Evolutionary conservation across 805 yeast genomes (phyloP), one percentile per base, ranked within the genome.

Genomic region (Saturnispora halmiae): DNA sequence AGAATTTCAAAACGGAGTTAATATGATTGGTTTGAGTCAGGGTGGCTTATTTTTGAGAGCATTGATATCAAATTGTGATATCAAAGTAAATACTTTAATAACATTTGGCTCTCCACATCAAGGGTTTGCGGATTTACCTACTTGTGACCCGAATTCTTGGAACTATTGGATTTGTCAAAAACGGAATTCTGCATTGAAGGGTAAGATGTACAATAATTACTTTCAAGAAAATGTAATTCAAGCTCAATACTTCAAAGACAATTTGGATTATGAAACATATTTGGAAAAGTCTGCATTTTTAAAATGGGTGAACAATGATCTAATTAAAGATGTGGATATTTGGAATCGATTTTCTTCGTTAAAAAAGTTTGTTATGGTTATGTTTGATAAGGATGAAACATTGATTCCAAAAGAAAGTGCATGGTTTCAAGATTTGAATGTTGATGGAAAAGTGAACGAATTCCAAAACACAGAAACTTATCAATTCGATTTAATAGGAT

Each of bases 71-170:
- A 58, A 71, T 19, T 83, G 90, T 57, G 67, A 62, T 21, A 34
- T 62, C 10, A 57, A 64, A 3, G 64, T 80, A 2, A 57, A 69
- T 38, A 75, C 66, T 24, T 60, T 83, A 36, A 62, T 83, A 11
- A 81, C 94, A 0, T 81, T 79, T 59, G 94, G 94, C 0, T 76
- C 86, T 1, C 94, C 94, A 0, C 94, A 83, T 51, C 70, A 78
- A 59, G 94, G 92, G 1, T 70, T 83, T 4, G 63, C 67, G 46
- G 90, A 83, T 43, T 61, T 82, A 26, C 87, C 88, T 0, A 57
- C 66, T 4, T 82, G 88, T 54, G 60, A 65, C 0, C 53, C 49
- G 10, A 49, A 57, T 4, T 80, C 77, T 51, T 21, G 36, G 19
- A 40, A 34, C n/a, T 22, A 40, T 22, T 77, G 82, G 77, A 44